These are phyloP conservation scores for Verticillium longisporum DNA, from an alignment of 2,329 filamentous ascomycete species.

Conservation along the genomic window DNA sequence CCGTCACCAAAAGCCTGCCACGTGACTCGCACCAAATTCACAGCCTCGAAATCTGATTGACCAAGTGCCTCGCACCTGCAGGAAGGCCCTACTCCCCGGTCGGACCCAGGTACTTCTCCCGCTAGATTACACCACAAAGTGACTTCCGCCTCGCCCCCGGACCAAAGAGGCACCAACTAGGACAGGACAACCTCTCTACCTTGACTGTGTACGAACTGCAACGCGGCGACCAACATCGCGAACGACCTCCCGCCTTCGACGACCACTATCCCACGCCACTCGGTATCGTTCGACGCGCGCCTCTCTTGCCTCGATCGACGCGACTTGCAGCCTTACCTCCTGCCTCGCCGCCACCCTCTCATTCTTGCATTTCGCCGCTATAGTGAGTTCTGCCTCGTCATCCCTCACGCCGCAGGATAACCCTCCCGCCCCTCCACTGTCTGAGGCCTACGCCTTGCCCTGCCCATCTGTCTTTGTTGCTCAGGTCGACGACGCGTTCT, in stretches of 20 bases:
- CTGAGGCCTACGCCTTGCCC: background rate
- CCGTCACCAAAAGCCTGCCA: background rate
- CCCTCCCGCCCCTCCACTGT: background rate
- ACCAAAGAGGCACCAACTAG: background rate
- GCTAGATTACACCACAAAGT: conserved; percentile 24
- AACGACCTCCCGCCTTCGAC: background rate
- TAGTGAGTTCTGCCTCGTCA: background rate
- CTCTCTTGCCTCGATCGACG: background rate
- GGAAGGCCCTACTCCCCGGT: conserved; percentile 1
- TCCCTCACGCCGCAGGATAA: background rate
- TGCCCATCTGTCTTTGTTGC: background rate
- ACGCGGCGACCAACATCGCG: background rate
- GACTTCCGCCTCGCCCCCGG: conserved; percentile 20
- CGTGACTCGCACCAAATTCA: conserved; percentile 4
- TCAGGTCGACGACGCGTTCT: background rate
- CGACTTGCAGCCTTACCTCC: conserved; percentile 12
- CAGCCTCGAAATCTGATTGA: conserved; percentile 10
- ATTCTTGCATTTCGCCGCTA: background rate
- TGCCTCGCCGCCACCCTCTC: conserved; percentile 2
- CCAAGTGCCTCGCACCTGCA: background rate
- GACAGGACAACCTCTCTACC: background rate
- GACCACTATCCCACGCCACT: background rate
- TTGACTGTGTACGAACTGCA: background rate
- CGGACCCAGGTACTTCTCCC: conserved; percentile 10
- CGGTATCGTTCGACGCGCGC: background rate